These are phyloP conservation scores for Acanthamoeba castellanii DNA, from an alignment of 208 protist genomes.

Conservation along the genomic window DNA sequence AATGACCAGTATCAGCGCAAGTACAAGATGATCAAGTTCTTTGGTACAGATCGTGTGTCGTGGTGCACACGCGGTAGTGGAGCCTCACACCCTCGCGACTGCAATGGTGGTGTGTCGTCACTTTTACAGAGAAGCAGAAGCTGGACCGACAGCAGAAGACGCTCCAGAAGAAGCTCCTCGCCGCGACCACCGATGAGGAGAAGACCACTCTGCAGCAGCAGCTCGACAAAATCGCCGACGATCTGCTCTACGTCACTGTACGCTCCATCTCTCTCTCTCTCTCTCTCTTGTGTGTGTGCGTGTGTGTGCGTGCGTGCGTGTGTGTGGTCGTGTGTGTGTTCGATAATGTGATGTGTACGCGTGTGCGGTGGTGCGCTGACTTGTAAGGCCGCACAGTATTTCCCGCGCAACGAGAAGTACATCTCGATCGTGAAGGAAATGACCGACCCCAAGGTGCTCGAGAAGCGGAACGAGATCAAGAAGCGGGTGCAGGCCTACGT, in stretches of 20 bases:
- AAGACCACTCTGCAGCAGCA: background rate
- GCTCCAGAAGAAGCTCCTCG: background rate
- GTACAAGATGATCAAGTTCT: conserved; percentile 32
- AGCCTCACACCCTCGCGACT: background rate
- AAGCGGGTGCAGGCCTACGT: background rate
- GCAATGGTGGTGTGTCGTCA: background rate
- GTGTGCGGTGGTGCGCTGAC: no score
- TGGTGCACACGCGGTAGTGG: no score
- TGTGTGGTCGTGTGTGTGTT: no score
- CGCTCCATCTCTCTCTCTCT: background rate
- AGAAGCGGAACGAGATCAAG: conserved; percentile 4
- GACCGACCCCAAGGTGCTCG: background rate
- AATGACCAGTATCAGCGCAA: background rate
- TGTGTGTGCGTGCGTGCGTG: no score
- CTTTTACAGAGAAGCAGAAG: background rate
- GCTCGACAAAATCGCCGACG: background rate
- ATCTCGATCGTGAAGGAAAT: conserved; percentile 24
- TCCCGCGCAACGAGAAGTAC: background rate
- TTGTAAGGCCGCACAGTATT: background rate
- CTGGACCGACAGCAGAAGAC: background rate
- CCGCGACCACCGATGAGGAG: conserved; percentile 17
- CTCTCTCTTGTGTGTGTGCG: background rate
- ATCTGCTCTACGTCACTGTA: conserved; percentile 3
- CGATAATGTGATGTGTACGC: background rate
- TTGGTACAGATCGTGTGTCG: background rate